These are phyloP conservation scores for Sesbania bispinosa DNA, from an alignment of 306 rosid genomes.

Conservation along the genomic window DNA sequence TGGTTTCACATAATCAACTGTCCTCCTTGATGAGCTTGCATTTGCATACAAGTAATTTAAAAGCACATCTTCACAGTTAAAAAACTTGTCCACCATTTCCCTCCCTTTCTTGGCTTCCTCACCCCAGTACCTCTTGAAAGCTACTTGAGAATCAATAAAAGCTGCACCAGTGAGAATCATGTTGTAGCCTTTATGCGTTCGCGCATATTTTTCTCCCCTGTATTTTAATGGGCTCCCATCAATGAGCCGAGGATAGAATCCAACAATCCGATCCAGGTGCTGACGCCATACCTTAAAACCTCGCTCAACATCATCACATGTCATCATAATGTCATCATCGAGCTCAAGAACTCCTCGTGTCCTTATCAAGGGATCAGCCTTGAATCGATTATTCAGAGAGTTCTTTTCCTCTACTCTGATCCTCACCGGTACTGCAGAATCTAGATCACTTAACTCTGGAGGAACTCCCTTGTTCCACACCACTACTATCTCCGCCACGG, in stretches of 20 bases:
- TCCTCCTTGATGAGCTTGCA: constrained; percentile 62
- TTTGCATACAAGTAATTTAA: constrained; percentile 87
- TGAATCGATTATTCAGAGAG: constrained; percentile 90
- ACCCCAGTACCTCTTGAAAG: constrained; percentile 86
- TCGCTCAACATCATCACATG: constrained; percentile 90
- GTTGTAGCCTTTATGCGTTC: constrained; percentile 78
- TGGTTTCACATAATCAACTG: constrained; percentile 91
- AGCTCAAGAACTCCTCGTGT: constrained; percentile 98
- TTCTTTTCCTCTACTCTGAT: constrained; percentile 74
- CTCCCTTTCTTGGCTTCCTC: constrained; percentile 68
- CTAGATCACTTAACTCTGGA: constrained; percentile 68
- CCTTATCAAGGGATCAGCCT: constrained; percentile 59
- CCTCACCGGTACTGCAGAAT: constrained; percentile 84
- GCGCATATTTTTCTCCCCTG: constrained; percentile 74
- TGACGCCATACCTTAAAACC: constrained; percentile 95
- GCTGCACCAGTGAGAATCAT: constrained; percentile 99
- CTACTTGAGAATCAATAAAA: constrained; percentile 65
- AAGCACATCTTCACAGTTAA: constrained; percentile 91
- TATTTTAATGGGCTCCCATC: constrained; percentile 67
- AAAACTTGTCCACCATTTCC: constrained; percentile 62
- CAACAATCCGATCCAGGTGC: constrained; percentile 83
- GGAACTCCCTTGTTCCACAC: constrained; percentile 99
- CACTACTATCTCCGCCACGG: constrained; percentile 89
- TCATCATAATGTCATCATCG: constrained; percentile 98
- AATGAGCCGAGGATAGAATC: constrained; percentile 90